Evolutionary conservation across 192 early-diverging fungal species (phyloP).

Genomic region (Podochytrium sp.): DNA sequence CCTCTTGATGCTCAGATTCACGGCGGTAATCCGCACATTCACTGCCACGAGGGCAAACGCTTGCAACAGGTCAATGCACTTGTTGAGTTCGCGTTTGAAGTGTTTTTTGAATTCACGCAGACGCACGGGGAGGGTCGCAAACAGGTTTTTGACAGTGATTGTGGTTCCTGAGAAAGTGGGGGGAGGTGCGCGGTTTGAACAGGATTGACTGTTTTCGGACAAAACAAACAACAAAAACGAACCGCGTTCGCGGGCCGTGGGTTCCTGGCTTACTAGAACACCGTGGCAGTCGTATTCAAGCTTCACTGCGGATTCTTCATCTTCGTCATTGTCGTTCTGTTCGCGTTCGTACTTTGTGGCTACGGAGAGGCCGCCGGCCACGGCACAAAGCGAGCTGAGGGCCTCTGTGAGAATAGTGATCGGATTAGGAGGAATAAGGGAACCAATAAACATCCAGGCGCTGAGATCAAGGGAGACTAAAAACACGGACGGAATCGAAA

Average conservation of each 20-base stretch:
- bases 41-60: slow-evolving; percentile 79
- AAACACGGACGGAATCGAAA: too few species aligned
- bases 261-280: slow-evolving; percentile 44
- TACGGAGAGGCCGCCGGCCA: slow-evolving; percentile 67
- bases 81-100: slow-evolving; percentile 77
- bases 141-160: slow-evolving; percentile 73
- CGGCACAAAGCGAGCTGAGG: slow-evolving; percentile 83
- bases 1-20: slow-evolving; percentile 67
- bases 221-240: too few species aligned
- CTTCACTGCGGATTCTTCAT: slow-evolving; percentile 60
- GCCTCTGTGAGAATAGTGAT: slow-evolving; percentile 74
- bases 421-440: too few species aligned
- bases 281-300: slow-evolving; percentile 76
- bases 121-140: slow-evolving; percentile 87
- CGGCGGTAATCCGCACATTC: slow-evolving; percentile 66
- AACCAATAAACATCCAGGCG: too few species aligned
- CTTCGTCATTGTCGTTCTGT: slow-evolving; percentile 18
- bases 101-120: slow-evolving; percentile 84
- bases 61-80: slow-evolving; percentile 78
- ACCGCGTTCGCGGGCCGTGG: slow-evolving; percentile 58
- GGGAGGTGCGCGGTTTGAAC: too few species aligned
- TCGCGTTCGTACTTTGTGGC: slow-evolving; percentile 40
- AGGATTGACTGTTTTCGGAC: too few species aligned
- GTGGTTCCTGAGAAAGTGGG: slow-evolving; percentile 86
- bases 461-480: not conserved